Base-by-base conservation (phyloP, 2,329 filamentous ascomycete species). In the Kalmusia sp. region DNA sequence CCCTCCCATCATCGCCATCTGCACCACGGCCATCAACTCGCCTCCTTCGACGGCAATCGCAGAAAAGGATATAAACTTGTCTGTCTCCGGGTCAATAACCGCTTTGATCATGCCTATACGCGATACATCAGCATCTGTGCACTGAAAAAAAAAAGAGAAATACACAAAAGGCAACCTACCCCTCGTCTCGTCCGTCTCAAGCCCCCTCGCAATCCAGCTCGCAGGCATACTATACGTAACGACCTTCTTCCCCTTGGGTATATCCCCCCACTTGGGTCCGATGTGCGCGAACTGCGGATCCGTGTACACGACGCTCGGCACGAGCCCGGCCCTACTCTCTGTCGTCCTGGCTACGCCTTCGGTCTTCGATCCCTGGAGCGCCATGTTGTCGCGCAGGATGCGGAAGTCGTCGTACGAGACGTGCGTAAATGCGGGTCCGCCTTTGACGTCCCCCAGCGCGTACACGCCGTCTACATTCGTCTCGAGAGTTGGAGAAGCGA, bases 401-500 rank as follows among this genome's bases (percentile, higher is more conserved):
- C 82, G 79, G 63, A 77, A 83, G 68, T 84, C 81, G 65, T 84
- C 81, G 69, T 83, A 84, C 3, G 79, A 81, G 57, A 84, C 77
- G 67, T 84, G 82, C 1, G 82, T 84, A 64, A 84, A 84, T 12
- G 80, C 80, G 6, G 81, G 79, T 0, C 77, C 76, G 38, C 81
- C 80, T 49, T 83, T 80, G 43, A 79, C 77, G 57, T 84, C 82
- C 28, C 82, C 82, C 2, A 84, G 60, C 1, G 78, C 81, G 58
- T 78, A 84, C 17, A 84, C 68, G 35, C 69, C 73, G 1, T 70
- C 55, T 0, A 70, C 72, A 17, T 69, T 73, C 1, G 81, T 84
- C 40, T 76, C 69, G 3, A 84, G 78, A 51, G 70, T 73, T 6
- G 78, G 67, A 46, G 80, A 75, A 15, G 78, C 75, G 6, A 69